Evolutionary conservation across 805 yeast genomes (phyloP).

Genomic region (Spathaspora passalidarum): DNA sequence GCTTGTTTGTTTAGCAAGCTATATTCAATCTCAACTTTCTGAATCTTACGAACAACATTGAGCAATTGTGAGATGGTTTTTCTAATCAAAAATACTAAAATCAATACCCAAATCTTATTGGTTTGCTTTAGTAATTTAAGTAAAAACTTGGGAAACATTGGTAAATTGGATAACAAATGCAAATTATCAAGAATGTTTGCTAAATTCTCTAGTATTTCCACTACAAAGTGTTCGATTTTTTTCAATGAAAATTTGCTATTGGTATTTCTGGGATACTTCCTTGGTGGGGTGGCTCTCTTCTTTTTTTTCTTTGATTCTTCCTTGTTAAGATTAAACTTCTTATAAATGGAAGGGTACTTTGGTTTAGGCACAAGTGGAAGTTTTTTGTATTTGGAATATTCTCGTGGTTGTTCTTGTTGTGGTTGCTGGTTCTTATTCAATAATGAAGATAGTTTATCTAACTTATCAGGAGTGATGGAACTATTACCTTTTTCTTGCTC

Average conservation of each 20-base stretch:
- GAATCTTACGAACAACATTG: slow-evolving; percentile 36
- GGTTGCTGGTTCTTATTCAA: slow-evolving; percentile 13
- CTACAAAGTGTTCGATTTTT: slow-evolving; percentile 25
- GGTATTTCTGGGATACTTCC: background rate
- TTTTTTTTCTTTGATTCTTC: slow-evolving; percentile 4
- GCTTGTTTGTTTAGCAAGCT: slow-evolving; percentile 24
- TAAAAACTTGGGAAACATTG: slow-evolving; percentile 39
- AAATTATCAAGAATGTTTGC: slow-evolving; percentile 41
- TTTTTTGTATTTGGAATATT: slow-evolving; percentile 9
- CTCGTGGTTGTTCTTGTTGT: slow-evolving; percentile 4
- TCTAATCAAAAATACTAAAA: slow-evolving; percentile 37
- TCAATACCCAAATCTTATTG: slow-evolving; percentile 42
- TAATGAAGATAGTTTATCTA: slow-evolving; percentile 27
- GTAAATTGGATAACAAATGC: slow-evolving; percentile 39
- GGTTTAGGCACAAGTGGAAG: slow-evolving; percentile 21
- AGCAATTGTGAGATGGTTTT: slow-evolving; percentile 41
- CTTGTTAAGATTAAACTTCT: slow-evolving; percentile 26
- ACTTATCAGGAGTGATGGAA: slow-evolving; percentile 35
- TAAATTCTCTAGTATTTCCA: slow-evolving; percentile 30
- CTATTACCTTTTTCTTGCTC: slow-evolving; percentile 38
- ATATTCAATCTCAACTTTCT: slow-evolving; percentile 36
- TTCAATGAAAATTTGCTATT: slow-evolving; percentile 24
- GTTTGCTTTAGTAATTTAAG: slow-evolving; percentile 35
- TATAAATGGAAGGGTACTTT: slow-evolving; percentile 31
- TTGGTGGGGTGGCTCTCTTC: slow-evolving; percentile 2